Base-by-base conservation (phyloP, 2,329 filamentous ascomycete genomes). In the Fonsecaea monophora region DNA sequence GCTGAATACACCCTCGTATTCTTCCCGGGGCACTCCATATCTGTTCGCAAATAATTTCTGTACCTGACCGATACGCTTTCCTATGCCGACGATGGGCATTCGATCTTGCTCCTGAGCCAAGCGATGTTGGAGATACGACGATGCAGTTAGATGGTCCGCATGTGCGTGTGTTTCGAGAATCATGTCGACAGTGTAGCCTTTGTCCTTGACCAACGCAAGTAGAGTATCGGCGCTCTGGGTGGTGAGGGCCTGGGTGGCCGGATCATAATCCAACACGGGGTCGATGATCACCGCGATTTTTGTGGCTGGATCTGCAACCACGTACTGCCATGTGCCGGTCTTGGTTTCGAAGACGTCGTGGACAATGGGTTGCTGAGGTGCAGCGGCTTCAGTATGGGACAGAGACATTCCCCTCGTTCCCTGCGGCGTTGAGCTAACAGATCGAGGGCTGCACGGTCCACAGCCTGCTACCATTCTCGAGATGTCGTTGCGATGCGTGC, bases 131-230 rank as follows among this genome's bases (percentile, higher is more conserved):
- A 90, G 79, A 72, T 89, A 90, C 2, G 81, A 80, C 0, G 87
- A 81, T 0, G 87, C 83, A 0, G 86, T 89, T 0, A 89, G 68
- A 66, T 89, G 86, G 63, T 89, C 85, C 6, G 86, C 86, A 68
- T 88, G 85, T 0, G 81, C 84, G 73, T 90, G 87, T 0, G 88
- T 90, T 70, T 90, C 88, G 2, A 90, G 79, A 18, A 90, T 85
- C 48, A 75, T 77, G 0, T 79, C 77, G 9, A 89, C 73, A 0
- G 68, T 79, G 72, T 87, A 88, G 0, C 77, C 77, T 1, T 84
- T 74, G 1, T 82, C 71, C 3, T 73, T 69, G 6, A 86, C 73
- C 0, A 84, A 30, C 0, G 77, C 69, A 0, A 90, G 77, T 0
- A 90, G 69, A 0, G 66, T 53, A 65, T 90, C 86, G 1, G 88